Conservation (phyloP, 352 stramenopile genomes). For the Globisporangium middletonii region DNA sequence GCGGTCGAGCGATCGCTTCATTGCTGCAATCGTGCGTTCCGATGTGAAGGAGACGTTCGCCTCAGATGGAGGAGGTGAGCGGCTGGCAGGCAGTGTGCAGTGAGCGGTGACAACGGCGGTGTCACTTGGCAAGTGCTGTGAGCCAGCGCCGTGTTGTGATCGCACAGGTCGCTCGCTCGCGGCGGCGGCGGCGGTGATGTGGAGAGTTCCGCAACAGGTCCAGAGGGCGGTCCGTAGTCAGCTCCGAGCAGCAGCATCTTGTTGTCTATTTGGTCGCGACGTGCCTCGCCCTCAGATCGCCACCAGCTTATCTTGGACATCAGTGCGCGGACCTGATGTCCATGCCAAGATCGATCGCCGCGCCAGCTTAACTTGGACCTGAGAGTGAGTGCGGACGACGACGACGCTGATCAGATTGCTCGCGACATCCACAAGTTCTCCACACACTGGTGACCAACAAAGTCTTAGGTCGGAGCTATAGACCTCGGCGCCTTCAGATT, state of each 20-base stretch:
- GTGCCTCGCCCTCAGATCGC: not conserved
- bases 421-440: too few relatives aligned
- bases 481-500: too few relatives aligned
- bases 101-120: not conserved
- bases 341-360: not conserved
- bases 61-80: too few relatives aligned
- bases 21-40: slow-evolving; percentile 1
- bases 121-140: slow-evolving; percentile 1
- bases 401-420: too few relatives aligned
- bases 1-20: slow-evolving; percentile 48
- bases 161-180: not conserved
- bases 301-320: not conserved
- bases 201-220: slow-evolving; percentile 10
- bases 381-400: too few relatives aligned
- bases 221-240: slow-evolving; percentile 1
- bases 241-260: slow-evolving; percentile 1
- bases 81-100: too few relatives aligned
- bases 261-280: slow-evolving; percentile 2
- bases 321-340: too few relatives aligned
- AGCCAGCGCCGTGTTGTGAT: not conserved
- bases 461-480: too few relatives aligned
- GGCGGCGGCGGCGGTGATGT: not conserved
- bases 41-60: not conserved
- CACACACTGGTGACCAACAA: too few relatives aligned
- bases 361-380: not conserved